Evolutionary conservation across 148 eudicot species (phyloP).

Genomic region (Chenopodium berlandieri): DNA sequence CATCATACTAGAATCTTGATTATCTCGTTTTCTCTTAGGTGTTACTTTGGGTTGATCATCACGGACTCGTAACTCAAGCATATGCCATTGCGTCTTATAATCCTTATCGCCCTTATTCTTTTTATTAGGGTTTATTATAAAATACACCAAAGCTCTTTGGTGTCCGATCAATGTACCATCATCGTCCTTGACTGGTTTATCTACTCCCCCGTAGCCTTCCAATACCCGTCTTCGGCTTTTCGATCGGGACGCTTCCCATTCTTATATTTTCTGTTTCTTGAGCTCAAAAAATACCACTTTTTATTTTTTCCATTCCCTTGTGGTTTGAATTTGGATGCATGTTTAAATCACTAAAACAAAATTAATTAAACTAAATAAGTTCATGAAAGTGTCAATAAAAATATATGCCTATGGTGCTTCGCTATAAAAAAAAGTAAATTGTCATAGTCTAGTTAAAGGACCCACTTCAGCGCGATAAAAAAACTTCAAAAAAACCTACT

Average conservation of each 20-base stretch:
- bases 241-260: slow-evolving; percentile 38
- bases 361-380: not conserved
- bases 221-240: slow-evolving; percentile 35
- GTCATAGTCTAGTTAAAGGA: too few relatives aligned
- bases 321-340: not conserved
- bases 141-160: slow-evolving; percentile 32
- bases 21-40: too few relatives aligned
- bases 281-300: slow-evolving; percentile 42
- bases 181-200: slow-evolving; percentile 8
- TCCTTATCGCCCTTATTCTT: too few relatives aligned
- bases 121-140: slow-evolving; percentile 20
- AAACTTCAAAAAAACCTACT: too few relatives aligned
- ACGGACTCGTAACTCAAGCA: too few relatives aligned
- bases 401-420: not conserved
- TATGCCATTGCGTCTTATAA: too few relatives aligned
- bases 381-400: too few relatives aligned
- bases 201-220: slow-evolving; percentile 48
- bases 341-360: too few relatives aligned
- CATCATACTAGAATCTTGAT: too few relatives aligned
- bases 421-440: too few relatives aligned
- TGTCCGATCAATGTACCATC: slow-evolving; percentile 8
- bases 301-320: not conserved
- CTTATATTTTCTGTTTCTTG: slow-evolving; percentile 35
- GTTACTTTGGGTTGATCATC: too few relatives aligned
- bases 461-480: too few relatives aligned